A percentile compares a stretch with the other conserved stretches of the same genome.
phyloP scores from a whole-genome alignment of 768 basidiomycete genomes.

The Kwoniella sp. region DNA sequence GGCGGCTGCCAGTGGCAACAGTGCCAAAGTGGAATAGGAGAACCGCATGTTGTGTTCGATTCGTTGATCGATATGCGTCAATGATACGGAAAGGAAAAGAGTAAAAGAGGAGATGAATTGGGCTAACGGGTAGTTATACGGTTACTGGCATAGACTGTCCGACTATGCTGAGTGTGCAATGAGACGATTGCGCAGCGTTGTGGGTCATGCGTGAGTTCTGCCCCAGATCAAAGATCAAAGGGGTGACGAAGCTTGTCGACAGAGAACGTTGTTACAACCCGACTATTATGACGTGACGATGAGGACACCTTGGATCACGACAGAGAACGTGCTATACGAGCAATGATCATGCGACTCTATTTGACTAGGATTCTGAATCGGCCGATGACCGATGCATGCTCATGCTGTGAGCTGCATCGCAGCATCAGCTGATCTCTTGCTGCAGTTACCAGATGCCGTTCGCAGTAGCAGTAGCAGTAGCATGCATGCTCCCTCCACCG shows the following conservation, averaged over 20 bases:
- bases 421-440: no score
- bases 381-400: neutral
- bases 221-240: neutral
- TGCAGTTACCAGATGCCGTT: no score
- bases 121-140: conserved; percentile 5
- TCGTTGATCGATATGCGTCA: neutral
- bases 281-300: neutral
- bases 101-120: neutral
- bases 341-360: no score
- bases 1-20: conserved; percentile 24
- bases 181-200: conserved; percentile 20
- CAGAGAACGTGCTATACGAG: conserved; percentile 2
- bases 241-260: conserved; percentile 8
- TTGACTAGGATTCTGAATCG: no score
- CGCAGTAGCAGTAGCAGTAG: no score
- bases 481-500: neutral
- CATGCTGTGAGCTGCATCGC: neutral
- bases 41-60: conserved; percentile 8
- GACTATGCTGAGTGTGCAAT: neutral
- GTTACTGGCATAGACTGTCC: no score
- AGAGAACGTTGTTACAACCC: neutral
- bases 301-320: neutral
- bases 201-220: neutral
- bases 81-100: conserved; percentile 4
- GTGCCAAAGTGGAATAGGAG: conserved; percentile 24